Conservation (phyloP, 164 flowering plant species). For the Berberis vulgaris region DNA sequence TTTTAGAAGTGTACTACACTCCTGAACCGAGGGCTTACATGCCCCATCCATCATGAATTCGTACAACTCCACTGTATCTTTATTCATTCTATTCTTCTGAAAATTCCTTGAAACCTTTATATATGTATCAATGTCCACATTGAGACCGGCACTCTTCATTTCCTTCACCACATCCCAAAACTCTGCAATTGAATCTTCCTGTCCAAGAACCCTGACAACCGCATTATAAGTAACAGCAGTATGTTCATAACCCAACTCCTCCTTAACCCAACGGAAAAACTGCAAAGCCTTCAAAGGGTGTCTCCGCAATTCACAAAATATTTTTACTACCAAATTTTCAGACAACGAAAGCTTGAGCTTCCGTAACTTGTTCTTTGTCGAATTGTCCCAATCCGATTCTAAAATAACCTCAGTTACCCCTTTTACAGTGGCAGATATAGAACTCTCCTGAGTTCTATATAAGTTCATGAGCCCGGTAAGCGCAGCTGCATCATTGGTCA, state of each 20-base stretch:
- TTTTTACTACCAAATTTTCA: slow-evolving; percentile 47
- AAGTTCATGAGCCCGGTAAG: slow-evolving; percentile 31
- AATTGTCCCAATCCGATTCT: slow-evolving; percentile 42
- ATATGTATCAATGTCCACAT: slow-evolving; percentile 74
- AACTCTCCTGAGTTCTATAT: slow-evolving; percentile 41
- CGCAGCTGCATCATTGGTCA: slow-evolving; percentile 40
- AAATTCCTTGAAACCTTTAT: slow-evolving; percentile 63
- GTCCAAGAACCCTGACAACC: slow-evolving; percentile 49
- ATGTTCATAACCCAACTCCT: slow-evolving; percentile 33
- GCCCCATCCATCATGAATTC: slow-evolving; percentile 92
- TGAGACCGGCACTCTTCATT: slow-evolving; percentile 61
- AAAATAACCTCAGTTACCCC: slow-evolving; percentile 28
- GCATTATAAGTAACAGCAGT: slow-evolving; percentile 69
- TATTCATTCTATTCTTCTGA: slow-evolving; percentile 55
- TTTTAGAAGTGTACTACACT: slow-evolving; percentile 48
- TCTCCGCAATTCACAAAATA: slow-evolving; percentile 43
- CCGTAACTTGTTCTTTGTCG: slow-evolving; percentile 38
- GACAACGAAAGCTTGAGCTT: slow-evolving; percentile 32
- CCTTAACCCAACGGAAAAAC: slow-evolving; percentile 56
- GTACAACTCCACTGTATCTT: slow-evolving; percentile 75
- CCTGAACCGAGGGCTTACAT: slow-evolving; percentile 50
- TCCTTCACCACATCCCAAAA: slow-evolving; percentile 67
- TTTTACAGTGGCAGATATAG: slow-evolving; percentile 26
- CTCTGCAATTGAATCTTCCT: slow-evolving; percentile 44
- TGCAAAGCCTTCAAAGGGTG: slow-evolving; percentile 50